Evolutionary conservation across 2,329 filamentous ascomycete species (phyloP).

Genomic region (Ceratocystis alfenasii): DNA sequence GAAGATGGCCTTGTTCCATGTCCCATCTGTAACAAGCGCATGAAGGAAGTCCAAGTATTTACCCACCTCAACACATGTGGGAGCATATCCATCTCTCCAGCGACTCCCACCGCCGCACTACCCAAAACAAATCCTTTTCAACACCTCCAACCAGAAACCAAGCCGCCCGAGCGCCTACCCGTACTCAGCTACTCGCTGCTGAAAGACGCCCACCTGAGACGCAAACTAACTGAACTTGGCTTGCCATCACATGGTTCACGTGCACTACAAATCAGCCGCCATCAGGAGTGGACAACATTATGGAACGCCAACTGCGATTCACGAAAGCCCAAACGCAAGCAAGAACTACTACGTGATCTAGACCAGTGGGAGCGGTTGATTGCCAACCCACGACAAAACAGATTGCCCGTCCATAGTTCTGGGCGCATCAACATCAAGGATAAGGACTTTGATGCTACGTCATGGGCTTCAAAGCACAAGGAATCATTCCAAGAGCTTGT

Average conservation of each 20-base stretch:
- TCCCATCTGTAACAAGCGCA: slow-evolving; percentile 65
- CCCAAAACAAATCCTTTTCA: slow-evolving; percentile 20
- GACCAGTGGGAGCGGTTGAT: slow-evolving; percentile 79
- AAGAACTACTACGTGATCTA: slow-evolving; percentile 64
- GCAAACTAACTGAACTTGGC: slow-evolving; percentile 70
- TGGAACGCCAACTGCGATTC: slow-evolving; percentile 98
- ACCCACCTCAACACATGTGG: slow-evolving; percentile 62
- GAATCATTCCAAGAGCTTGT: slow-evolving; percentile 70
- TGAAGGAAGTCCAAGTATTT: slow-evolving; percentile 70
- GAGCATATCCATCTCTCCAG: slow-evolving; percentile 29
- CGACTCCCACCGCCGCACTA: slow-evolving; percentile 12
- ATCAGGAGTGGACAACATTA: slow-evolving; percentile 86
- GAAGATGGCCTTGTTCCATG: slow-evolving; percentile 72
- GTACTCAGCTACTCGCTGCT: slow-evolving; percentile 76
- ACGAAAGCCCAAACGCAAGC: slow-evolving; percentile 54
- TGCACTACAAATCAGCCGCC: slow-evolving; percentile 60
- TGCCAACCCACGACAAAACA: slow-evolving; percentile 17
- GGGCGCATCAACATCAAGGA: slow-evolving; percentile 49
- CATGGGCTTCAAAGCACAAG: slow-evolving; percentile 63
- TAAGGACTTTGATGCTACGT: slow-evolving; percentile 75
- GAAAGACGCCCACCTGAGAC: slow-evolving; percentile 65
- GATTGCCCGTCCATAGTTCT: not conserved
- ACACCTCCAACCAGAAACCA: slow-evolving; percentile 26
- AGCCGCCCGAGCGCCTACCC: slow-evolving; percentile 51
- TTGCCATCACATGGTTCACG: slow-evolving; percentile 60